These are phyloP conservation scores for Fusarium torreyae DNA, from an alignment of 2,329 filamentous ascomycete species.

Conservation along the genomic window DNA sequence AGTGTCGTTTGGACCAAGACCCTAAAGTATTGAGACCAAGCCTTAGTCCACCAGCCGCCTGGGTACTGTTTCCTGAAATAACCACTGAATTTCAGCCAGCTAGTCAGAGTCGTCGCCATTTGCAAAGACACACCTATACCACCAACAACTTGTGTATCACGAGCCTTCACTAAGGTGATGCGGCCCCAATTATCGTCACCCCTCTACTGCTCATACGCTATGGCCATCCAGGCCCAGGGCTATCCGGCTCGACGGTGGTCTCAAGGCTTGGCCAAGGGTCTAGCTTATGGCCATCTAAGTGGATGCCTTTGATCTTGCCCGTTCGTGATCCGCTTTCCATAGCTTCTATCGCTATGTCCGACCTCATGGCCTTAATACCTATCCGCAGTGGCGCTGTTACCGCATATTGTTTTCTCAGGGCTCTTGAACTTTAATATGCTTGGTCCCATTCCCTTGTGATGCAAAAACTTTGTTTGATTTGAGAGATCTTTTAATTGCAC, in stretches of 20 bases:
- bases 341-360: conserved; percentile 38
- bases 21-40: background rate
- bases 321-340: conserved; percentile 19
- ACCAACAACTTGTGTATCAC: background rate
- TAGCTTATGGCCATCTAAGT: conserved; percentile 22
- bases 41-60: conserved; percentile 23
- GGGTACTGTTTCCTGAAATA: conserved; percentile 17
- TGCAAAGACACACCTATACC: conserved; percentile 6
- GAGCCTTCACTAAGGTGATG: background rate
- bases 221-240: conserved; percentile 14
- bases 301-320: conserved; percentile 1
- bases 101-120: conserved; percentile 13
- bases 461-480: conserved; percentile 28
- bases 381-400: conserved; percentile 32
- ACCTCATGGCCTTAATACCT: conserved; percentile 25
- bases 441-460: conserved; percentile 15
- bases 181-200: conserved; percentile 28
- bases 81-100: conserved; percentile 3
- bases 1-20: background rate
- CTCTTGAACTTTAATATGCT: conserved; percentile 34
- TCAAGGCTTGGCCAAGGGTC: conserved; percentile 17
- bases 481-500: conserved; percentile 26
- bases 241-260: conserved; percentile 15
- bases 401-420: conserved; percentile 22
- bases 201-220: conserved; percentile 19